These are phyloP conservation scores for Penicillium cinerascens DNA, from an alignment of 495 filamentous ascomycete species.

Conservation along the genomic window DNA sequence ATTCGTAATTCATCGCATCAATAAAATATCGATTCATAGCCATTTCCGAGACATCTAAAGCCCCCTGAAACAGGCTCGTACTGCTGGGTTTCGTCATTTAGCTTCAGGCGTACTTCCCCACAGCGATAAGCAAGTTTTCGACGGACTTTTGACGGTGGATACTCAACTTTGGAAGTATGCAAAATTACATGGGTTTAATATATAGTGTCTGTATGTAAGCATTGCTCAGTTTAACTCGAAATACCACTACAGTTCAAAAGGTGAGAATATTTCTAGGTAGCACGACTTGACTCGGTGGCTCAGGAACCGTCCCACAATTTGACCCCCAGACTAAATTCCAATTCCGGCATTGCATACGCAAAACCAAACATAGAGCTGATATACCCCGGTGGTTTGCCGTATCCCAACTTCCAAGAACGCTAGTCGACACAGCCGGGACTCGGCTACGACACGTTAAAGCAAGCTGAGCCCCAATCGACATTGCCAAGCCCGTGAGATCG, in stretches of 20 bases:
- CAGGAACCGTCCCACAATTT: not conserved
- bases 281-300: not conserved
- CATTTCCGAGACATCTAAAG: not conserved
- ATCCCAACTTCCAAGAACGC: not conserved
- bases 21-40: not conserved
- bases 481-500: constrained; percentile 19
- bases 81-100: not conserved
- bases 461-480: constrained; percentile 1
- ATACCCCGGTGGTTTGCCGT: not conserved
- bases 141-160: not conserved
- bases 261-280: not conserved
- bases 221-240: not conserved
- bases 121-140: not conserved
- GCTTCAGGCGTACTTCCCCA: not conserved
- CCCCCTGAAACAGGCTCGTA: not conserved
- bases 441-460: not conserved
- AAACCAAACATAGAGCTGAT: not conserved
- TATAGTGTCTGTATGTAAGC: not conserved
- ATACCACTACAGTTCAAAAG: not conserved
- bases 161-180: not conserved
- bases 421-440: too few species aligned
- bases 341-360: not conserved
- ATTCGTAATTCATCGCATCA: not conserved
- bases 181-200: not conserved
- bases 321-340: not conserved